phyloP scores from a whole-genome alignment of 768 basidiomycete genomes.

The Termitomyces sp. region DNA sequence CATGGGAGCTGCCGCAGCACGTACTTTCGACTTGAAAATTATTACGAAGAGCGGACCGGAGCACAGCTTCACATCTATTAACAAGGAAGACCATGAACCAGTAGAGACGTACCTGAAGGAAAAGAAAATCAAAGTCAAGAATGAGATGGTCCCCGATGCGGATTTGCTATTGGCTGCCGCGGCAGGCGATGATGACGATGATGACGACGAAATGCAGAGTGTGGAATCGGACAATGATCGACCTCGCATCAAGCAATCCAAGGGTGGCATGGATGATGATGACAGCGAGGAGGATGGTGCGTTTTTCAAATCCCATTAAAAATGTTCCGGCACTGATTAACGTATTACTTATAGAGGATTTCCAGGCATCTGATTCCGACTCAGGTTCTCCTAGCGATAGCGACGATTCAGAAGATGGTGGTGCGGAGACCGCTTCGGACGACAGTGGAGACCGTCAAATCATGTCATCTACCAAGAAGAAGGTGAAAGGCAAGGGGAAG shows the following conservation, averaged over 20 bases:
- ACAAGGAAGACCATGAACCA: slow-evolving; percentile 91
- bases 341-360: slow-evolving; percentile 72
- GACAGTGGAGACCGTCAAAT: slow-evolving; percentile 77
- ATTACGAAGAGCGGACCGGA: slow-evolving; percentile 82
- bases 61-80: slow-evolving; percentile 88
- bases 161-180: slow-evolving; percentile 68
- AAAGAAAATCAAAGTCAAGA: slow-evolving; percentile 93
- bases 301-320: slow-evolving; percentile 7
- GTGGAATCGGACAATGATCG: slow-evolving; percentile 69
- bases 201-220: slow-evolving; percentile 83
- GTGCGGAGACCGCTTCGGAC: slow-evolving; percentile 78
- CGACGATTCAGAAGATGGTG: slow-evolving; percentile 66
- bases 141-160: slow-evolving; percentile 90
- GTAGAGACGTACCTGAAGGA: slow-evolving; percentile 83
- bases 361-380: slow-evolving; percentile 82
- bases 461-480: slow-evolving; percentile 38
- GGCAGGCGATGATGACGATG: slow-evolving; percentile 68
- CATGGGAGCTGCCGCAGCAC: slow-evolving; percentile 76
- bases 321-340: slow-evolving; percentile 1
- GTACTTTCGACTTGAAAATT: slow-evolving; percentile 92
- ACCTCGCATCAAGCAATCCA: slow-evolving; percentile 45
- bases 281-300: slow-evolving; percentile 74
- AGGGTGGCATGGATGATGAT: slow-evolving; percentile 62
- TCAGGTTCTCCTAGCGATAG: slow-evolving; percentile 81
- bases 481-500: slow-evolving; percentile 43